Percentiles rank a stretch among this genome's conserved stretches.
Conservation (phyloP, 2,329 filamentous ascomycete genomes). For the Botrytis tulipae region DNA sequence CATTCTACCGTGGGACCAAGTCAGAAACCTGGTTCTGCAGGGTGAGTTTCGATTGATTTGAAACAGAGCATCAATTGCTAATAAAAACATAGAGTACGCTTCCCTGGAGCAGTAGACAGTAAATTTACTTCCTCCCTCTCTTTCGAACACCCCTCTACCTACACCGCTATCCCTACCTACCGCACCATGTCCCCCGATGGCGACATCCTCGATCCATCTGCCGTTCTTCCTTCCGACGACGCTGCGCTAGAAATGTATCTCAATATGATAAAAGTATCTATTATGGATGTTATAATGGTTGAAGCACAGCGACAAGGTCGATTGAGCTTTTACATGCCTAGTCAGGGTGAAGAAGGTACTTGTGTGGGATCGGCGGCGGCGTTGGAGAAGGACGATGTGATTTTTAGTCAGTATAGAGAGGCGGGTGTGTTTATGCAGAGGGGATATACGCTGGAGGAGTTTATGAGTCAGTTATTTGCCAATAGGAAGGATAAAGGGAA, state of each 20-base stretch:
- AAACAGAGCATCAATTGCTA: background rate
- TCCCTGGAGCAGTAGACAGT: constrained; percentile 93
- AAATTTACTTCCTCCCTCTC: constrained; percentile 79
- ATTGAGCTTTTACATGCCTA: constrained; percentile 81
- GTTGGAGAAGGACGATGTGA: constrained; percentile 77
- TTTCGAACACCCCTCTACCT: constrained; percentile 72
- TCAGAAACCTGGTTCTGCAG: constrained; percentile 34
- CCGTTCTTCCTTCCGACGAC: constrained; percentile 50
- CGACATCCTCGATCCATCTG: constrained; percentile 70
- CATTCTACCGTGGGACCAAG: constrained; percentile 31
- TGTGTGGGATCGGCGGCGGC: constrained; percentile 86
- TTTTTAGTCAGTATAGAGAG: constrained; percentile 94
- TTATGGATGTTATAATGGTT: constrained; percentile 98
- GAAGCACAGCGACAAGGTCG: constrained; percentile 81
- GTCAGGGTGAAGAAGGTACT: constrained; percentile 65
- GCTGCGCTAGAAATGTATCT: constrained; percentile 41
- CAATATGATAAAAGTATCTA: constrained; percentile 66
- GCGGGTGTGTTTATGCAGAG: constrained; percentile 87
- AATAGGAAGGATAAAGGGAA: constrained; percentile 76
- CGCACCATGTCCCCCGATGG: constrained; percentile 89
- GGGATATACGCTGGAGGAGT: constrained; percentile 81
- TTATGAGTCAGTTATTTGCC: constrained; percentile 94
- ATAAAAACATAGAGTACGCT: constrained; percentile 47
- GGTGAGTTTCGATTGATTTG: constrained; percentile 24
- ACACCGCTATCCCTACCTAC: constrained; percentile 82